Conservation (phyloP, 2,329 filamentous ascomycete species). For the Fusarium duplospermum region DNA sequence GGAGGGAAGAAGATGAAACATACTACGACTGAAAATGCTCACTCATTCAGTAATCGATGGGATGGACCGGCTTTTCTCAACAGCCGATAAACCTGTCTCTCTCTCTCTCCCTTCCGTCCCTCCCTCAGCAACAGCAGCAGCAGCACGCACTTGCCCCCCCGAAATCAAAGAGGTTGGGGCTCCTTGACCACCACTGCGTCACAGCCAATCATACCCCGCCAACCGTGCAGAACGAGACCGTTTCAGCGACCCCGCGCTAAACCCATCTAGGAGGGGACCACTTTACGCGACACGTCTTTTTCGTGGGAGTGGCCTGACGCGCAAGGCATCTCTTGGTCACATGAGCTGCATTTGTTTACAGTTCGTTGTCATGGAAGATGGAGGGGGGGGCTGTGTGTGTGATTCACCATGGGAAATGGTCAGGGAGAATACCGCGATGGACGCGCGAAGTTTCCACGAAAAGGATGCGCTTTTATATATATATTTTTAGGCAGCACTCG, state of each 20-base stretch:
- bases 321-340: constrained; percentile 39
- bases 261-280: constrained; percentile 13
- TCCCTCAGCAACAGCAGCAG: not conserved
- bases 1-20: constrained; percentile 33
- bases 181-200: constrained; percentile 25
- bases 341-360: not conserved
- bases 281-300: constrained; percentile 39
- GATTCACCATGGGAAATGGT: not conserved
- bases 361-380: not conserved
- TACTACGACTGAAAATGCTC: constrained; percentile 3
- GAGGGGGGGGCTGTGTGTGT: not conserved
- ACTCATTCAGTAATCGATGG: constrained; percentile 3
- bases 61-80: not conserved
- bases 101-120: not conserved
- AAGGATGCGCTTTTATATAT: not conserved
- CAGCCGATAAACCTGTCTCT: not conserved
- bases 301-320: constrained; percentile 34
- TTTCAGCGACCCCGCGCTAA: constrained; percentile 39
- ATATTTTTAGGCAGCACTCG: not conserved
- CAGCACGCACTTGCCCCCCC: constrained; percentile 11
- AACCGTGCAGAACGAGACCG: constrained; percentile 35
- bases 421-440: not conserved
- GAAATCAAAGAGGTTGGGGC: constrained; percentile 43
- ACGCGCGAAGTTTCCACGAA: not conserved
- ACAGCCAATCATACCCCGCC: constrained; percentile 39